A percentile compares a stretch with the other conserved stretches of the same genome.
Conservation (phyloP, 306 rosid genomes). For the Vigna angularis region DNA sequence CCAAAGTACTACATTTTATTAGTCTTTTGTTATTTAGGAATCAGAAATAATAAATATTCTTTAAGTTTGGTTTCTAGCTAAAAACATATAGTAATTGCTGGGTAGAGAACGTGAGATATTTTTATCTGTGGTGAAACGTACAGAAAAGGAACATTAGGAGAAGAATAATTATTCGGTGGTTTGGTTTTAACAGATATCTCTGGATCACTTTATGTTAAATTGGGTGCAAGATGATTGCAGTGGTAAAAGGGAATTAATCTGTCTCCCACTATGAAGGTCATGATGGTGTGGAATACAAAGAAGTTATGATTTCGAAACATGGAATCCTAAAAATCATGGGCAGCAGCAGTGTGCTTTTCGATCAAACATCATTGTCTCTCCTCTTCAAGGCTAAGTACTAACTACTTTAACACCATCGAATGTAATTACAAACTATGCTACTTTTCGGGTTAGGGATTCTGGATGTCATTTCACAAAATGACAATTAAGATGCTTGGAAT, state of each 20-base stretch:
- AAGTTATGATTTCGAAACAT: conserved; percentile 51
- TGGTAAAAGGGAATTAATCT: conserved; percentile 45
- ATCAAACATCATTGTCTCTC: conserved; percentile 44
- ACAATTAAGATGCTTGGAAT: background rate
- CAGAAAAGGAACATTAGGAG: background rate
- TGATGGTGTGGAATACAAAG: conserved; percentile 45
- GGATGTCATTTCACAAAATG: conserved; percentile 29
- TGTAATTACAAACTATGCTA: conserved; percentile 28
- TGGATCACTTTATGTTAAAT: conserved; percentile 32
- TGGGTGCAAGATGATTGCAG: conserved; percentile 53
- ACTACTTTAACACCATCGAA: conserved; percentile 10
- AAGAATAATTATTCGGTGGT: conserved; percentile 19
- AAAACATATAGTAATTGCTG: conserved; percentile 2
- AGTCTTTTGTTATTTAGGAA: conserved; percentile 22
- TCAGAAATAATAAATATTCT: conserved; percentile 36
- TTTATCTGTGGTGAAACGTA: background rate
- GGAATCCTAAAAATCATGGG: conserved; percentile 60
- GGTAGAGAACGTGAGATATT: conserved; percentile 1
- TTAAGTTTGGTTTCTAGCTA: conserved; percentile 15
- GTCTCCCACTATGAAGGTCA: conserved; percentile 58
- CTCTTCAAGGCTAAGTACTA: conserved; percentile 4
- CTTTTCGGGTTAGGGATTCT: conserved; percentile 30
- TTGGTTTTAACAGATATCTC: conserved; percentile 21
- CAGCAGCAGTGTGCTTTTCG: conserved; percentile 27
- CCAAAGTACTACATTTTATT: conserved; percentile 42